Conservation (phyloP, 2,329 filamentous ascomycete species). For the Dothideomycetes sp. region DNA sequence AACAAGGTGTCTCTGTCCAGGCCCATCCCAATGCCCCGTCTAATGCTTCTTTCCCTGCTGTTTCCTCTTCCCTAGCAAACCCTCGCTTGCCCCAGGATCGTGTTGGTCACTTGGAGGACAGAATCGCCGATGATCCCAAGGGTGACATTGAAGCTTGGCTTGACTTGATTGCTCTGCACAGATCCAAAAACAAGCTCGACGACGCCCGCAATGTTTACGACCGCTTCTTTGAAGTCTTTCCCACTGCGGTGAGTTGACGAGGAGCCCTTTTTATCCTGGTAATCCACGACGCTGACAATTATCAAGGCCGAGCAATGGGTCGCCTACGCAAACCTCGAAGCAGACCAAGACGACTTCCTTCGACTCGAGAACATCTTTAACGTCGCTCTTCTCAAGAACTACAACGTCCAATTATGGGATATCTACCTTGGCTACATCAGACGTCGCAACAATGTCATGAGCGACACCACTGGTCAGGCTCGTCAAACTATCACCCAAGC, state of each 20-base stretch:
- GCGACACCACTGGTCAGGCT: constrained; percentile 66
- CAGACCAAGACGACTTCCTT: constrained; percentile 72
- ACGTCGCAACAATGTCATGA: constrained; percentile 75
- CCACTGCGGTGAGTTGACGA: constrained; percentile 70
- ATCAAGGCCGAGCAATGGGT: constrained; percentile 82
- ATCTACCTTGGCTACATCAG: constrained; percentile 93
- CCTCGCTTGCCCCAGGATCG: constrained; percentile 61
- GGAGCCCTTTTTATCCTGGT: background rate
- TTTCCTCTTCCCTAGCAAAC: constrained; percentile 28
- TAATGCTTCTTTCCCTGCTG: constrained; percentile 14
- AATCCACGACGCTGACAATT: constrained; percentile 26
- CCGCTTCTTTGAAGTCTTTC: constrained; percentile 79
- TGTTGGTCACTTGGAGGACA: constrained; percentile 74
- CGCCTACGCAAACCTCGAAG: constrained; percentile 79
- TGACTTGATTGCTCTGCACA: constrained; percentile 74
- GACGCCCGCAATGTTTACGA: constrained; percentile 73
- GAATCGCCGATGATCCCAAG: constrained; percentile 83
- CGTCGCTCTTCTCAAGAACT: constrained; percentile 65
- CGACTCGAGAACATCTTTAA: constrained; percentile 77
- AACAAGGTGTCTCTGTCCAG: constrained; percentile 17
- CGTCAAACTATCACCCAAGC: constrained; percentile 73
- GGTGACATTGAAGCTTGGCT: constrained; percentile 92
- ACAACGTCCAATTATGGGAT: constrained; percentile 82
- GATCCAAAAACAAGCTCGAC: constrained; percentile 70
- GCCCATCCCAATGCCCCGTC: constrained; percentile 20